phyloP scores from a whole-genome alignment of 192 early-diverging fungal species.

The Mortierella antarctica region DNA sequence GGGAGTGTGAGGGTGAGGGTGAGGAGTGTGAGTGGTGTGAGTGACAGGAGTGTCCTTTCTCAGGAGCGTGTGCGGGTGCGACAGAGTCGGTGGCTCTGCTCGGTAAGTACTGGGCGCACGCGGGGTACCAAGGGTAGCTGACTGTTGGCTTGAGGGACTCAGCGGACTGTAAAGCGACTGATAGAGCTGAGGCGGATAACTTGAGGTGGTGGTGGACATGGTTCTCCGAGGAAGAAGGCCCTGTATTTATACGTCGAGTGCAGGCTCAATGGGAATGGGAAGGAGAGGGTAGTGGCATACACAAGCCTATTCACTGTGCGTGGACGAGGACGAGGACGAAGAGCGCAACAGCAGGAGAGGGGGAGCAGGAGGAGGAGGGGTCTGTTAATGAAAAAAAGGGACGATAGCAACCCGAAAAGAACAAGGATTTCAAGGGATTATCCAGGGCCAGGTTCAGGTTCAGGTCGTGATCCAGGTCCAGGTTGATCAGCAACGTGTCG shows the following conservation, averaged over 20 bases:
- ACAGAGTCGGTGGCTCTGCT: neutral
- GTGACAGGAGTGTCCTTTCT: no score
- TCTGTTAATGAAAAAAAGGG: slow-evolving; percentile 11
- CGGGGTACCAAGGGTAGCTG: no score
- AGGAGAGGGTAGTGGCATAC: neutral
- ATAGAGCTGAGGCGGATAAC: slow-evolving; percentile 34
- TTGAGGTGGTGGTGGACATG: slow-evolving; percentile 51
- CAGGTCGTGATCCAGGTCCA: slow-evolving; percentile 15
- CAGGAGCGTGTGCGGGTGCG: no score
- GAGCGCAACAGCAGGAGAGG: slow-evolving; percentile 1
- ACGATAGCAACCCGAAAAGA: slow-evolving; percentile 11
- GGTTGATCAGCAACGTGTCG: neutral
- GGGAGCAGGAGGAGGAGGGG: neutral
- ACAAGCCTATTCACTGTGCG: slow-evolving; percentile 23
- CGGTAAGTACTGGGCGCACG: neutral
- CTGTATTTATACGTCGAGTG: slow-evolving; percentile 40
- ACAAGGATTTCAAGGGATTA: slow-evolving; percentile 5
- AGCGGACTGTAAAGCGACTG: slow-evolving; percentile 28
- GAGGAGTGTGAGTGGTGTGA: no score
- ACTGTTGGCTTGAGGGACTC: slow-evolving; percentile 3
- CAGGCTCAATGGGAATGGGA: neutral
- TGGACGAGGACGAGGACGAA: neutral
- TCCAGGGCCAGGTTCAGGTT: slow-evolving; percentile 16
- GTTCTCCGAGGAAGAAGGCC: slow-evolving; percentile 1
- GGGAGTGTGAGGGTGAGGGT: no score